Percentiles rank a stretch among this genome's conserved stretches.
Evolutionary conservation across 306 rosid species (phyloP).

Genomic region (Carpinus viminea): DNA sequence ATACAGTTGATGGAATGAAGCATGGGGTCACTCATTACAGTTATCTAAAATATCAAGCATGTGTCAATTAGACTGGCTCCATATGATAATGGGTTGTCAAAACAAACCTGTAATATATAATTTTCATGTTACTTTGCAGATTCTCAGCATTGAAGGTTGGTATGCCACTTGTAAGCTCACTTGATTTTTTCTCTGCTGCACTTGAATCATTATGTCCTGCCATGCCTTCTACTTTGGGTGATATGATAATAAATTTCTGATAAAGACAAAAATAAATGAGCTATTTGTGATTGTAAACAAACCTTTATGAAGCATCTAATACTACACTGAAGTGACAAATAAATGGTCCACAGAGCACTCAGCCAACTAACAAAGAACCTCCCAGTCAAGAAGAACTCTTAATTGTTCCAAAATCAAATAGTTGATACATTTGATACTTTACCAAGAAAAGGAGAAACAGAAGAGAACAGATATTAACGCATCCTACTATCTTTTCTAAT

Average conservation of each 20-base stretch:
- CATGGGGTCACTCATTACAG: background rate
- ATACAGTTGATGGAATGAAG: background rate
- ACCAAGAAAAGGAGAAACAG: background rate
- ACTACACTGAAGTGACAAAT: background rate
- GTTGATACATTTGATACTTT: background rate
- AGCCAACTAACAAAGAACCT: background rate
- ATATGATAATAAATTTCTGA: constrained; percentile 22
- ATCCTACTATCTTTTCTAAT: background rate
- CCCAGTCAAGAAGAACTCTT: background rate
- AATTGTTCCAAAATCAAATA: background rate
- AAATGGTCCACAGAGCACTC: background rate
- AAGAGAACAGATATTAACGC: background rate
- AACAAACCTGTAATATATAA: constrained; percentile 84
- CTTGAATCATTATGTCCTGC: constrained; percentile 58
- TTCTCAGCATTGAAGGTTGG: constrained; percentile 81
- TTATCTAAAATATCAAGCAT: constrained; percentile 9
- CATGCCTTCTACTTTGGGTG: constrained; percentile 46
- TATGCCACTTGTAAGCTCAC: constrained; percentile 53
- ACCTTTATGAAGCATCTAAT: background rate
- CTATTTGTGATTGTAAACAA: constrained; percentile 8
- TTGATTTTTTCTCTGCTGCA: constrained; percentile 65
- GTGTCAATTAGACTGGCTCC: background rate
- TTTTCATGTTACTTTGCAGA: constrained; percentile 86
- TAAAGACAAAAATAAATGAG: constrained; percentile 8
- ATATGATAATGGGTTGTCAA: constrained; percentile 7